Base-by-base conservation (phyloP, 345 rosid species). In the Boechera retrofracta region DNA sequence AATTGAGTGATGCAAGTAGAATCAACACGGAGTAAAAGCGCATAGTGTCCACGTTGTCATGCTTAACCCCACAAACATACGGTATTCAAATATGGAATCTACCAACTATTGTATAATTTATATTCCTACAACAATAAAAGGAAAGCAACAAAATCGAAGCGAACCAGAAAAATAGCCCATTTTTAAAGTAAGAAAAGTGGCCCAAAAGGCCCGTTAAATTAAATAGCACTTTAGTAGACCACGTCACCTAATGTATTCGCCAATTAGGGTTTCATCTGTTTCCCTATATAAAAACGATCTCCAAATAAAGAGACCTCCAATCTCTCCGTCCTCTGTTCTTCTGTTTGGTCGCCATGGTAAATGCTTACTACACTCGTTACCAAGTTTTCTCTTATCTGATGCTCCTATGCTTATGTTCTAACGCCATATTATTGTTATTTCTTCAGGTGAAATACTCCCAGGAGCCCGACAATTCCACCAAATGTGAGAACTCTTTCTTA, bases 401-500 rank as follows among this genome's bases (percentile, higher is more conserved):
- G 26, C 10, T 16, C 26, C 0, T 29, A 4, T 39, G 45, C 47
- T 29, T 36, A 16, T 67, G 26, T 5, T 6, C n/a, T 21, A 13
- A 2, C 12, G 7, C 32, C 5, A 28, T 26, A 1, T 13, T 21
- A 1, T 44, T 68, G 1, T 55, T 8, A 2, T 13, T 49, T 61
- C 7, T 45, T 60, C 42, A 95, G 99, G 99, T 93, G 84, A 93
- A 92, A 89, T 95, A 95, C 85, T 95, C 98, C 4, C 86, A 83
- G 60, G 99, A 95, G 79, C 97, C 98, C n/a, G 93, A 88, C 55
- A 95, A 95, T 53, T 64, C 87, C 48, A 92, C 99, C 74, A 95
- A 95, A 86, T 95, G 98, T 93, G 10, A 55, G 16, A 16, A 2
- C 33, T 1, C 68, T 31, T 55, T 71, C 49, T 12, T 38, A 5